Conservation (phyloP, 768 basidiomycete species). For the Cyclocybe cylindracea region DNA sequence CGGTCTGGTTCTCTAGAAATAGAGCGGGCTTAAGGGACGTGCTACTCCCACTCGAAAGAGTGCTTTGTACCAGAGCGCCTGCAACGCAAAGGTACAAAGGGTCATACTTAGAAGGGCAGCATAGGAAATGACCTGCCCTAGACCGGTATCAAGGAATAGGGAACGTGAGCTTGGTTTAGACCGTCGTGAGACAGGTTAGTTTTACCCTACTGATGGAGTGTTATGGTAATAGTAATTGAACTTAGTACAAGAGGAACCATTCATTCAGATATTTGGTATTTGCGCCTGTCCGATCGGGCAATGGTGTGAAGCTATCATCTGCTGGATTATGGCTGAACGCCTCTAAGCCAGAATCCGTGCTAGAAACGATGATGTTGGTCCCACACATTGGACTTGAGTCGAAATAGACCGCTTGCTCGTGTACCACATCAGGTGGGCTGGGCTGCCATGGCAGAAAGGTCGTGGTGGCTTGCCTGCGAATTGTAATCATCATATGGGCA, state of each 20-base stretch:
- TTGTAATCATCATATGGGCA: slow-evolving; percentile 67
- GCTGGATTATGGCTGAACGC: slow-evolving; percentile 85
- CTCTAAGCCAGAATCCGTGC: slow-evolving; percentile 84
- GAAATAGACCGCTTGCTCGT: slow-evolving; percentile 67
- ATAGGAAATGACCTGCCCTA: slow-evolving; percentile 10
- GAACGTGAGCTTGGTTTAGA: slow-evolving; percentile 83
- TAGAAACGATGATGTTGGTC: slow-evolving; percentile 73
- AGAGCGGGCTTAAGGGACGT: slow-evolving; percentile 11
- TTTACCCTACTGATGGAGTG: slow-evolving; percentile 82
- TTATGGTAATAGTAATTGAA: slow-evolving; percentile 76
- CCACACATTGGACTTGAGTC: slow-evolving; percentile 65
- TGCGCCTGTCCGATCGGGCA: slow-evolving; percentile 78
- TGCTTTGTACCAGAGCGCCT: slow-evolving; percentile 8
- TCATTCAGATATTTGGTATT: slow-evolving; percentile 84
- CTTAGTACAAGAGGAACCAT: slow-evolving; percentile 84
- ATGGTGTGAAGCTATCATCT: slow-evolving; percentile 80
- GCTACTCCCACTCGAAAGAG: slow-evolving; percentile 10
- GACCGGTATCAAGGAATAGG: slow-evolving; percentile 38
- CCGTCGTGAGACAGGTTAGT: slow-evolving; percentile 85
- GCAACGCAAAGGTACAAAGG: slow-evolving; percentile 8
- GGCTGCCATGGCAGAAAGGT: slow-evolving; percentile 56
- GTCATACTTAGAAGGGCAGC: neutral
- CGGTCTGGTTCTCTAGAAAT: slow-evolving; percentile 9
- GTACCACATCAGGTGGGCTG: slow-evolving; percentile 62
- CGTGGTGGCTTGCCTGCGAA: slow-evolving; percentile 49